Base-by-base conservation (phyloP, 139 green algal genomes). In the Zygnema circumcarinatum region DNA sequence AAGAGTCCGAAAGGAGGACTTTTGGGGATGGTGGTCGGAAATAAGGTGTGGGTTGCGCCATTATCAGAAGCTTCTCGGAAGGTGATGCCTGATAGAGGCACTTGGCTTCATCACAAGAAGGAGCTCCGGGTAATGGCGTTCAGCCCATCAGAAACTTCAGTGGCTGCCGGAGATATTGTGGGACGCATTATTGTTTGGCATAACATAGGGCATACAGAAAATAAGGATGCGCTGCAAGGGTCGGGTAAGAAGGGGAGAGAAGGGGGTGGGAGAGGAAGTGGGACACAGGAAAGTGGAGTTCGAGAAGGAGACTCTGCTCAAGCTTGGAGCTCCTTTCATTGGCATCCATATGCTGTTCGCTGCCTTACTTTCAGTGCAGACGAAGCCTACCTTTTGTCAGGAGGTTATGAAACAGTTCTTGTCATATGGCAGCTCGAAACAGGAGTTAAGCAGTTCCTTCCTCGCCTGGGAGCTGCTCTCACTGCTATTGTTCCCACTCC, bases 171-270 rank as follows among this genome's bases (percentile, higher is more conserved):
- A 16, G 95, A 98, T 79, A 86, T 81, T 1, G 93, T 74, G 0
- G 95, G 95, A 11, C 94, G 95, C 79, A 95, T 98, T 83, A 79
- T 94, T 2, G 92, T 97, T 52, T 98, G 93, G 93, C 92, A 93
- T 29, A 52, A 91, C 75, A 81, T 96, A 16, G 83, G 39, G 1
- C 76, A 40, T 1, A 81, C 47, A 62, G 47, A 2, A 25, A 68
- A n/a, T 31, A 39, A 36, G 62, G 42, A 76, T 90, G 0, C 81
- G 86, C 2, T 74, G 69, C 42, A 16, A 3, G 81, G 20, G 62
- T 72, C 67, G 31, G 31, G 33, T 35, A n/a, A 80, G 32, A 20
- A 11, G 31, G 3, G 2, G 35, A 32, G 20, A 22, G 32, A 78
- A 47, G 62, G 33, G 3, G 81, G 22, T 42, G 54, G 2, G 32